Evolutionary conservation across 108 stramenopile species (phyloP).

Genomic region (Heterococcus sp.): DNA sequence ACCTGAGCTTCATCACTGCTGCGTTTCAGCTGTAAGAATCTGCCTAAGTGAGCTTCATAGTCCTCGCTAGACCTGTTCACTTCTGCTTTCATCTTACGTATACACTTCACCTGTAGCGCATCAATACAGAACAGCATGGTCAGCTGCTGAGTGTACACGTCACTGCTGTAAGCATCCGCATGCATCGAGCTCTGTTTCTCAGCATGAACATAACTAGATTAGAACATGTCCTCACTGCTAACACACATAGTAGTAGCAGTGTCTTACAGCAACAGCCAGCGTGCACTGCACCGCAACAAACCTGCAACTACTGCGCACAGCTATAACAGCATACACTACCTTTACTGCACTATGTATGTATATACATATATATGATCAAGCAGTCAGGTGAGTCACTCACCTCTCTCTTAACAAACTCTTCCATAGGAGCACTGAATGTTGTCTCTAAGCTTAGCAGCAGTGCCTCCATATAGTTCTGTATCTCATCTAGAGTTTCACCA

Average conservation of each 20-base stretch:
- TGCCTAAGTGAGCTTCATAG: conserved; percentile 32
- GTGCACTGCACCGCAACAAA: too few relatives aligned
- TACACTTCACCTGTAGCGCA: conserved; percentile 43
- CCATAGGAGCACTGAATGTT: conserved; percentile 53
- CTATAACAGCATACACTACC: too few relatives aligned
- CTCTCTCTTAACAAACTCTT: conserved; percentile 55
- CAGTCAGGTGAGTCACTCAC: conserved; percentile 5
- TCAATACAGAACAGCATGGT: background rate
- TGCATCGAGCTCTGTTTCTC: too few relatives aligned
- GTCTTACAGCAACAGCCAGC: too few relatives aligned
- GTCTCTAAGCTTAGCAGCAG: conserved; percentile 44
- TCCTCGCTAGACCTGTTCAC: conserved; percentile 38
- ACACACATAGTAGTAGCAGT: too few relatives aligned
- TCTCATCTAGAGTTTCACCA: conserved; percentile 49
- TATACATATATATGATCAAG: too few relatives aligned
- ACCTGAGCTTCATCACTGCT: conserved; percentile 27
- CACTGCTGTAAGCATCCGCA: too few relatives aligned
- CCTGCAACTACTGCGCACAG: too few relatives aligned
- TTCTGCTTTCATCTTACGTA: conserved; percentile 50
- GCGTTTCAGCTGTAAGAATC: conserved; percentile 41
- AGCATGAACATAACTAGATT: too few relatives aligned
- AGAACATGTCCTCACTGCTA: too few relatives aligned
- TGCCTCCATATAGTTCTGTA: conserved; percentile 44
- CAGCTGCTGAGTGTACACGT: background rate
- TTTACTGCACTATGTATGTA: too few relatives aligned